phyloP scores from a whole-genome alignment of 2,329 filamentous ascomycete species.

The Colletotrichum sp. region DNA sequence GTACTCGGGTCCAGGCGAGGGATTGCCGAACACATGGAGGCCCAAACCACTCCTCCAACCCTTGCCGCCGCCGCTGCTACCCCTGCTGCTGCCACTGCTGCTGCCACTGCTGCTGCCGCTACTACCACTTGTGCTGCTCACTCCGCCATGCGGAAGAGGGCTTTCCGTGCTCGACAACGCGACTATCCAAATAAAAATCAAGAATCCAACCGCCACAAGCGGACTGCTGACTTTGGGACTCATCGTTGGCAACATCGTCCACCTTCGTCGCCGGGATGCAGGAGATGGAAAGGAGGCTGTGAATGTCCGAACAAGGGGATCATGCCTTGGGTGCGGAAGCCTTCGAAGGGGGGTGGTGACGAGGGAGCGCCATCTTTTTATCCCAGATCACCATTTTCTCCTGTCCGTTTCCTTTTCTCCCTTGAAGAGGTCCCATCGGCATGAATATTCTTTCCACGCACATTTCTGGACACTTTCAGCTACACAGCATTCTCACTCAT shows the following conservation, averaged over 20 bases:
- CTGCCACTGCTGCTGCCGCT: neutral
- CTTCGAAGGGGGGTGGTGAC: neutral
- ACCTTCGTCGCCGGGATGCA: neutral
- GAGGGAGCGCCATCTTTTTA: neutral
- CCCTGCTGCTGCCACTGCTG: neutral
- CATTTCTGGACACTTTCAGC: no score
- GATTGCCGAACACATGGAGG: neutral
- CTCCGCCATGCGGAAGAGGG: neutral
- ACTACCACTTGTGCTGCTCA: neutral
- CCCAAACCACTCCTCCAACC: neutral
- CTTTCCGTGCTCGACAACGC: neutral
- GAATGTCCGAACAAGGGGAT: neutral
- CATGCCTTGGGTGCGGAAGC: neutral
- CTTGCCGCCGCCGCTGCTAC: neutral
- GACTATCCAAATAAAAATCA: neutral
- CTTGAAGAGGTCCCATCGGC: neutral
- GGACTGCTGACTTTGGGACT: neutral
- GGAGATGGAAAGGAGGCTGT: neutral
- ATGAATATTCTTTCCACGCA: neutral
- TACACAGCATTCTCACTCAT: neutral
- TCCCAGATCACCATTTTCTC: no score
- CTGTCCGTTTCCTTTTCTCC: neutral
- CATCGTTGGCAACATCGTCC: neutral
- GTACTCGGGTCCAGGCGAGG: slow-evolving; percentile 24
- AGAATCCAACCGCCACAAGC: neutral